Conservation (phyloP, 2,329 filamentous ascomycete species). For the Clarireedia homoeocarpa region DNA sequence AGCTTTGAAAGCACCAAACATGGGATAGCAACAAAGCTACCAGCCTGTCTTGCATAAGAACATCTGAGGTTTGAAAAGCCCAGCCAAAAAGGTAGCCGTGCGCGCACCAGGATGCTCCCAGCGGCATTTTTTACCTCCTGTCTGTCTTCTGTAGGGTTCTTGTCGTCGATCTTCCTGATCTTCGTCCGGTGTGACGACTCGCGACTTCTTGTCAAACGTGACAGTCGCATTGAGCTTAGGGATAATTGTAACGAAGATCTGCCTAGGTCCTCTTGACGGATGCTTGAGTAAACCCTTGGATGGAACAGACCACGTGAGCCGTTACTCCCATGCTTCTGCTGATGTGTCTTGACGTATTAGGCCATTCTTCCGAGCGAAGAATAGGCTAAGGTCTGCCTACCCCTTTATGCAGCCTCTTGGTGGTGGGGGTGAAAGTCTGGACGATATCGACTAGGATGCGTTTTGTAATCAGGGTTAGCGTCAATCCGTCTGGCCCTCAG, state of each 20-base stretch:
- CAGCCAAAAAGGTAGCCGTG: neutral
- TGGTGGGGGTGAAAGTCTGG: neutral
- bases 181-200: neutral
- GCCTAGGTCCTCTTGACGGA: neutral
- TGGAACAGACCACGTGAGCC: constrained; percentile 1
- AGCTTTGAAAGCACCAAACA: neutral
- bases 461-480: neutral
- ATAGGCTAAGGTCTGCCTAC: constrained; percentile 3
- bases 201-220: neutral
- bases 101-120: neutral
- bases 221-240: neutral
- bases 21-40: neutral
- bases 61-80: neutral
- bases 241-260: neutral
- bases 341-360: constrained; percentile 5
- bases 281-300: neutral
- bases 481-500: neutral
- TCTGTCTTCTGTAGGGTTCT: neutral
- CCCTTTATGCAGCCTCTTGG: constrained; percentile 6
- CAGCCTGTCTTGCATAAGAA: constrained; percentile 1
- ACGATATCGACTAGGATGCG: neutral
- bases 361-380: neutral
- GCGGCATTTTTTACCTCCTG: neutral
- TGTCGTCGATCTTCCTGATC: neutral
- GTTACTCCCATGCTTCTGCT: neutral